Conservation (phyloP, 2,329 filamentous ascomycete species). For the Pseudogymnoascus sp. region DNA sequence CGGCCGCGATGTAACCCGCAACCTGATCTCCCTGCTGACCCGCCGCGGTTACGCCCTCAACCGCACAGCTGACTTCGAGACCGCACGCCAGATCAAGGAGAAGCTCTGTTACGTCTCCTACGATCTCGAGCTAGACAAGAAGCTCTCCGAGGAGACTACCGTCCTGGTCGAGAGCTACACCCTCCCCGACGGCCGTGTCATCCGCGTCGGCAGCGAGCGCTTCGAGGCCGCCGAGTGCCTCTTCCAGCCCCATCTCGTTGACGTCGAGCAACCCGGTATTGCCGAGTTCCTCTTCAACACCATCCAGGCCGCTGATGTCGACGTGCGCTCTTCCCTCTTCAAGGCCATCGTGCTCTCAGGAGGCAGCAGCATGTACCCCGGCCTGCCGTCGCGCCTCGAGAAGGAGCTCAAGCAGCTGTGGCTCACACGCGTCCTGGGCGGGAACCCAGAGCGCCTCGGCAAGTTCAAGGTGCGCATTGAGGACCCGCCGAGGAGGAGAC, state of each 20-base stretch:
- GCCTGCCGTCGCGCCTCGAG: slow-evolving; percentile 85
- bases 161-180: slow-evolving; percentile 97
- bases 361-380: slow-evolving; percentile 98
- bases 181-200: slow-evolving; percentile 89
- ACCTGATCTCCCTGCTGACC: slow-evolving; percentile 88
- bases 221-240: slow-evolving; percentile 98
- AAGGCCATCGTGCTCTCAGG: slow-evolving; percentile 96
- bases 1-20: slow-evolving; percentile 94
- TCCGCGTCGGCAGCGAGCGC: slow-evolving; percentile 90
- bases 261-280: slow-evolving; percentile 94
- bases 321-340: slow-evolving; percentile 87
- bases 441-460: slow-evolving; percentile 86
- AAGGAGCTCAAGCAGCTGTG: slow-evolving; percentile 99
- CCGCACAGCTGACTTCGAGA: slow-evolving; percentile 97
- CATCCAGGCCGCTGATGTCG: slow-evolving; percentile 90
- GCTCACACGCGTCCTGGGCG: slow-evolving; percentile 83
- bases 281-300: slow-evolving; percentile 98
- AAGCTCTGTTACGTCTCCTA: slow-evolving; percentile 99
- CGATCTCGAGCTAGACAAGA: slow-evolving; percentile 92
- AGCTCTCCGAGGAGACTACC: slow-evolving; percentile 92
- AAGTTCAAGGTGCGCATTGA: slow-evolving; percentile 99
- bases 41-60: slow-evolving; percentile 94
- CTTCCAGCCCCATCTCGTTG: slow-evolving; percentile 96
- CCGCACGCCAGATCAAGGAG: slow-evolving; percentile 98
- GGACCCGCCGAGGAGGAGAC: slow-evolving; percentile 86